These are phyloP conservation scores for Penicillium silybi DNA, from an alignment of 495 filamentous ascomycete species.

Conservation along the genomic window DNA sequence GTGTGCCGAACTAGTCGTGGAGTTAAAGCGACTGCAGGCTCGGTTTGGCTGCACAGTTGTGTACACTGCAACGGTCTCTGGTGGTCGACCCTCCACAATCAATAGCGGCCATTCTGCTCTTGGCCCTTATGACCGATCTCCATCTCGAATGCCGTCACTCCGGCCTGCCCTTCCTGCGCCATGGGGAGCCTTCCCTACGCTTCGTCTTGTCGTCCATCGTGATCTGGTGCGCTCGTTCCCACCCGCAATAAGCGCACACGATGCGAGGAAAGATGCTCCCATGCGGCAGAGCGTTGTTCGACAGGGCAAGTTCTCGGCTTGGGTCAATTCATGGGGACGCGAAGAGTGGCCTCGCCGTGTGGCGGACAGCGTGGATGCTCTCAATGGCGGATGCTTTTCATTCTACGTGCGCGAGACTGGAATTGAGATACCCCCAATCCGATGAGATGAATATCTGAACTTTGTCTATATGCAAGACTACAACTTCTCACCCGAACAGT, in stretches of 20 bases:
- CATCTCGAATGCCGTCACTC: constrained; percentile 27
- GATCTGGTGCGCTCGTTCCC: constrained; percentile 50
- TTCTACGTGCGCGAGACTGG: constrained; percentile 24
- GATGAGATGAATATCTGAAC: not conserved
- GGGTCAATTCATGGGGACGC: constrained; percentile 43
- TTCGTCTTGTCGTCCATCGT: constrained; percentile 46
- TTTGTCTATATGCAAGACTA: not conserved
- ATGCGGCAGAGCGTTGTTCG: constrained; percentile 38
- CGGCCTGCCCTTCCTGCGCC: constrained; percentile 41
- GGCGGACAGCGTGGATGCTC: constrained; percentile 27
- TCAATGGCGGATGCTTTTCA: constrained; percentile 29
- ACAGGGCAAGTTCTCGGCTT: constrained; percentile 39
- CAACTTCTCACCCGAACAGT: constrained; percentile 25
- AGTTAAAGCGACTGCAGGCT: constrained; percentile 34
- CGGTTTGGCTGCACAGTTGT: constrained; percentile 41
- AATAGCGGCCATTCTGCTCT: constrained; percentile 29
- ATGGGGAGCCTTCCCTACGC: constrained; percentile 44
- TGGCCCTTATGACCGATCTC: constrained; percentile 31
- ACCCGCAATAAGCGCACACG: constrained; percentile 48
- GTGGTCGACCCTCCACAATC: constrained; percentile 15
- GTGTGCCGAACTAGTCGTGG: constrained; percentile 30
- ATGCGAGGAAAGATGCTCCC: constrained; percentile 50
- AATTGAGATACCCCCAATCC: constrained; percentile 13
- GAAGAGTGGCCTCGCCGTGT: constrained; percentile 42
- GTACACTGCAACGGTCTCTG: constrained; percentile 30